Evolutionary conservation across 2,329 filamentous ascomycete species (phyloP), one percentile per base, ranked within the genome.

Genomic region (Monilinia fructigena): DNA sequence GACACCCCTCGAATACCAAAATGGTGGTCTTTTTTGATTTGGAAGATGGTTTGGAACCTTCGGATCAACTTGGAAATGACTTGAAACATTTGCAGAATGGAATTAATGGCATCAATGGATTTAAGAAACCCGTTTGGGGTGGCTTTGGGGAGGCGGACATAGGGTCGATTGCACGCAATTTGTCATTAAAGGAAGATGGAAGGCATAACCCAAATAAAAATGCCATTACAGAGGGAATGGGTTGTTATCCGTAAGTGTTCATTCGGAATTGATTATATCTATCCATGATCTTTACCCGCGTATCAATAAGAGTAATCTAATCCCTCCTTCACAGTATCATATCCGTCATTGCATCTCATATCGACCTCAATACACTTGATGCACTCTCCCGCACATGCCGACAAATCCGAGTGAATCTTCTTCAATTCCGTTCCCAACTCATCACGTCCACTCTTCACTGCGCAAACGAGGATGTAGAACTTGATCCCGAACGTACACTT

Each of bases 351-450:
- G 90, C 91, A 59, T 85, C 86, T 42, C 85, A 86, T 72, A 86
- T 97, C 76, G 94, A 98, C 76, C 85, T 97, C 61, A 97, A 94
- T 77, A 89, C 91, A 18, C 85, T 97, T 73, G 89, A 96, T 77
- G 88, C 89, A 70, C 86, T 98, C 26, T 91, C 93, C 62, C 86
- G 86, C 65, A 93, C 92, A 65, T 96, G 92, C 77, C 90, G 89
- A 62, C 88, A 91, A 74, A 86, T 96, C 70, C 91, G 91, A 71
- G 83, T 84, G 66, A 91, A 89, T 71, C 84, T 98, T 31, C 81
- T 96, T 54, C 91, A 93, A 73, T 93, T 91, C 78, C 89, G 92
- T 74, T 82, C 81, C 60, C 86, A 90, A 70, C 84, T 97, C 23
- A 82, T 95, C 62, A 82, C 82, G 48, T 87, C 89, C 68, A 94